Conservation (phyloP, 495 filamentous ascomycete genomes). For the Aspergillus asperescens region DNA sequence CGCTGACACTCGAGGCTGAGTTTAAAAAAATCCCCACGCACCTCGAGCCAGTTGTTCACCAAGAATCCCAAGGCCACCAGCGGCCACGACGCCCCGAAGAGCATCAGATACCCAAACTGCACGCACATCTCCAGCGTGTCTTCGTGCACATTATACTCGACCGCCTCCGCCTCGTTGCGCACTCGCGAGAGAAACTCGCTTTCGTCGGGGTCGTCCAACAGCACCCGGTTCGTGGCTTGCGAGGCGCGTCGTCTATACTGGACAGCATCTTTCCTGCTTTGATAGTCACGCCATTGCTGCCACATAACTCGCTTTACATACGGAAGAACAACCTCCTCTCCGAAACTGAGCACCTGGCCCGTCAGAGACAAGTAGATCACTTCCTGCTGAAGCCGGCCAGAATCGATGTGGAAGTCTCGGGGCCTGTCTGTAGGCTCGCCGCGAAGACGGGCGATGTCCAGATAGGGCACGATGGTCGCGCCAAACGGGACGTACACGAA, state of each 20-base stretch:
- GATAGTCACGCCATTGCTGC: constrained; percentile 39
- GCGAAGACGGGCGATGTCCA: constrained; percentile 64
- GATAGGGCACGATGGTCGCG: constrained; percentile 69
- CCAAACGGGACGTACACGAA: constrained; percentile 97
- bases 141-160: constrained; percentile 69
- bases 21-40: constrained; percentile 88
- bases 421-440: constrained; percentile 14
- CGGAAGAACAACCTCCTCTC: constrained; percentile 77
- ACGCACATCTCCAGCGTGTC: constrained; percentile 45
- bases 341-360: constrained; percentile 84
- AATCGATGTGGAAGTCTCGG: constrained; percentile 66
- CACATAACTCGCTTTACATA: constrained; percentile 61
- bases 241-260: constrained; percentile 25
- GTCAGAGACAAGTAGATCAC: constrained; percentile 94
- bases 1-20: constrained; percentile 83
- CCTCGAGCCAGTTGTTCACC: constrained; percentile 91
- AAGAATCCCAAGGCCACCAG: constrained; percentile 81
- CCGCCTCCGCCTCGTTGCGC: constrained; percentile 73
- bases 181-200: constrained; percentile 68
- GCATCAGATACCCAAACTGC: constrained; percentile 66
- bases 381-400: constrained; percentile 75
- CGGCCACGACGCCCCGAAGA: constrained; percentile 93
- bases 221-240: constrained; percentile 22
- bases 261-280: constrained; percentile 14
- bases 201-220: constrained; percentile 61